Evolutionary conservation across 768 basidiomycete species (phyloP).

Genomic region (Astraeus odoratus): DNA sequence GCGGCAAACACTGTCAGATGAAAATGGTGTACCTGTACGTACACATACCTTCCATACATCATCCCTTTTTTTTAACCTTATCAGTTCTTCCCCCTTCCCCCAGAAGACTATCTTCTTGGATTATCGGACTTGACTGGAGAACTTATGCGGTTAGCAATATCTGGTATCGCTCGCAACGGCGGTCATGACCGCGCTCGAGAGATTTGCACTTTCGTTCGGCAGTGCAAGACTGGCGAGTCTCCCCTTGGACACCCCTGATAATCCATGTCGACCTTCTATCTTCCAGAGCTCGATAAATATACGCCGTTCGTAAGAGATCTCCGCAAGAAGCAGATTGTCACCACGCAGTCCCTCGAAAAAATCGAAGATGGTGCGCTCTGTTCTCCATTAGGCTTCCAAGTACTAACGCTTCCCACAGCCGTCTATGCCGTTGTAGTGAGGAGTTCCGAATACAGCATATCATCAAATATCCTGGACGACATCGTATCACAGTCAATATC

Average conservation of each 20-base stretch:
- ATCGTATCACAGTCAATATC: slow-evolving; percentile 50
- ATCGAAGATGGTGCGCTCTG: slow-evolving; percentile 74
- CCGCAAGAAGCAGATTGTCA: slow-evolving; percentile 83
- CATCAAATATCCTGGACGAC: slow-evolving; percentile 62
- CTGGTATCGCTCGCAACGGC: slow-evolving; percentile 62
- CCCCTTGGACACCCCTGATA: neutral
- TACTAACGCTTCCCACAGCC: slow-evolving; percentile 34
- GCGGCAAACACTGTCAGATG: slow-evolving; percentile 55
- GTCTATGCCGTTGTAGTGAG: slow-evolving; percentile 69
- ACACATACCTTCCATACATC: neutral
- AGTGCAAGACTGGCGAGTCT: slow-evolving; percentile 60
- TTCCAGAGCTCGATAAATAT: slow-evolving; percentile 70
- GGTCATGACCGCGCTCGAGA: slow-evolving; percentile 55
- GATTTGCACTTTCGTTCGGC: slow-evolving; percentile 65
- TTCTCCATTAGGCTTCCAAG: neutral
- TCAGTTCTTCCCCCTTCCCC: slow-evolving; percentile 71
- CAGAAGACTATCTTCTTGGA: slow-evolving; percentile 87
- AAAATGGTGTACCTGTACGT: slow-evolving; percentile 59
- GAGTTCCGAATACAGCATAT: slow-evolving; percentile 65
- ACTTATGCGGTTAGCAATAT: slow-evolving; percentile 92
- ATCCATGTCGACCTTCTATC: neutral
- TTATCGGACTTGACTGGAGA: slow-evolving; percentile 94
- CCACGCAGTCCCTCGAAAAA: slow-evolving; percentile 82
- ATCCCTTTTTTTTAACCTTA: slow-evolving; percentile 2
- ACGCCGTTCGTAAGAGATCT: slow-evolving; percentile 66